phyloP scores from a whole-genome alignment of 345 rosid genomes.

The Anastatica hierochuntica region DNA sequence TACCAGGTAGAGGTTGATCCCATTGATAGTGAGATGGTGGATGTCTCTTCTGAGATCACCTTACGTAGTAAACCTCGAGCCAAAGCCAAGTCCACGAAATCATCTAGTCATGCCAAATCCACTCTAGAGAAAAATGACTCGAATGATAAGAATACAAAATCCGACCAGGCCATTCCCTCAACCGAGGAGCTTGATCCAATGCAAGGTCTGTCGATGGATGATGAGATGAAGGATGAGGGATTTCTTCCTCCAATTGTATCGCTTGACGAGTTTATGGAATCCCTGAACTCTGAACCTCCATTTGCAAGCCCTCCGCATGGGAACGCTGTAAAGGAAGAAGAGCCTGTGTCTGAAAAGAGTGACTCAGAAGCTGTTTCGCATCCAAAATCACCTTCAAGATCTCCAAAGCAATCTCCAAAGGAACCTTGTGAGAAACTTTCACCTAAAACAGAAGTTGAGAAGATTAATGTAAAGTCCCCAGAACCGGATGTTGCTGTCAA shows the following conservation, averaged over 20 bases:
- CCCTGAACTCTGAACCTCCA: constrained; percentile 84
- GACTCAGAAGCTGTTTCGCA: constrained; percentile 17
- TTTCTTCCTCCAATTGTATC: constrained; percentile 95
- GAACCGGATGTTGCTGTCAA: constrained; percentile 1
- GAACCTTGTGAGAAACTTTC: constrained; percentile 19
- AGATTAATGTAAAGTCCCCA: constrained; percentile 14
- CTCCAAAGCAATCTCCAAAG: constrained; percentile 28
- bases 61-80: constrained; percentile 24
- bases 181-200: constrained; percentile 38
- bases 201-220: constrained; percentile 61
- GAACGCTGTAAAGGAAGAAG: constrained; percentile 25
- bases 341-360: constrained; percentile 29
- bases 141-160: constrained; percentile 28
- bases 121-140: constrained; percentile 25
- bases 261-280: constrained; percentile 90
- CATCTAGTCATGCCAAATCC: constrained; percentile 17
- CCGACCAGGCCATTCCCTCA: constrained; percentile 43
- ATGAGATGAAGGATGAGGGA: constrained; percentile 68
- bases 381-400: not conserved
- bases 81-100: constrained; percentile 5
- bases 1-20: constrained; percentile 77
- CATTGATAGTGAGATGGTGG: constrained; percentile 41
- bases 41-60: constrained; percentile 50
- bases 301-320: constrained; percentile 42
- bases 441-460: constrained; percentile 24